These are phyloP conservation scores for Antitrichia curtipendula DNA, from an alignment of 225 moss, liverwort and hornwort species.

Conservation along the genomic window DNA sequence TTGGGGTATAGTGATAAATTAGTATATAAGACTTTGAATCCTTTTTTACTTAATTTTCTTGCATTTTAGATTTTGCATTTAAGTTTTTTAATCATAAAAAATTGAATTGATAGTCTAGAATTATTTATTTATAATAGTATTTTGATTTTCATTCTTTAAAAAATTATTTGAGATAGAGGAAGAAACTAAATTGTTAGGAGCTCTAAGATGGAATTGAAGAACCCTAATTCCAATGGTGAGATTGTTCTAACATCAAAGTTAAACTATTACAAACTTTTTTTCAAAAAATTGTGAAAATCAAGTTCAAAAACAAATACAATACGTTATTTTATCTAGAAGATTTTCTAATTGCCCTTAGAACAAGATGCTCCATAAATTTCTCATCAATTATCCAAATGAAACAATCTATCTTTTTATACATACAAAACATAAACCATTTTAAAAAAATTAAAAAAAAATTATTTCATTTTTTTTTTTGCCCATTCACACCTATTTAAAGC, in stretches of 20 bases:
- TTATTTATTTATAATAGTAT: no score
- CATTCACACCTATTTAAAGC: neutral
- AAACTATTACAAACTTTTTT: rapidly evolving
- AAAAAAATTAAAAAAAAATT: no score
- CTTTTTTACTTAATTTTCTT: no score
- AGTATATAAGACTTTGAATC: no score
- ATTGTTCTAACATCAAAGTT: neutral
- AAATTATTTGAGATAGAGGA: no score
- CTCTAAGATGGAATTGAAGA: neutral
- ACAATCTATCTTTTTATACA: rapidly evolving
- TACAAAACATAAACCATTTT: neutral
- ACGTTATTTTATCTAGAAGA: rapidly evolving
- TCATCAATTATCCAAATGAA: neutral
- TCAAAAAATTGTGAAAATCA: rapidly evolving
- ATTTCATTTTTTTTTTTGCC: neutral
- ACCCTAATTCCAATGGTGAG: neutral
- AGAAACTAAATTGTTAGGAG: neutral
- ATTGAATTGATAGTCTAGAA: no score
- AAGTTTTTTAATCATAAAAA: no score
- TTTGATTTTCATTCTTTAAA: no score
- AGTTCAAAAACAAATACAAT: rapidly evolving
- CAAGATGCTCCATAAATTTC: neutral
- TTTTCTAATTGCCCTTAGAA: rapidly evolving
- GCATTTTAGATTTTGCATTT: no score
- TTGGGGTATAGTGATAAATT: no score